phyloP scores from a whole-genome alignment of 176 grass and related monocot genomes.

The Olyra latifolia region DNA sequence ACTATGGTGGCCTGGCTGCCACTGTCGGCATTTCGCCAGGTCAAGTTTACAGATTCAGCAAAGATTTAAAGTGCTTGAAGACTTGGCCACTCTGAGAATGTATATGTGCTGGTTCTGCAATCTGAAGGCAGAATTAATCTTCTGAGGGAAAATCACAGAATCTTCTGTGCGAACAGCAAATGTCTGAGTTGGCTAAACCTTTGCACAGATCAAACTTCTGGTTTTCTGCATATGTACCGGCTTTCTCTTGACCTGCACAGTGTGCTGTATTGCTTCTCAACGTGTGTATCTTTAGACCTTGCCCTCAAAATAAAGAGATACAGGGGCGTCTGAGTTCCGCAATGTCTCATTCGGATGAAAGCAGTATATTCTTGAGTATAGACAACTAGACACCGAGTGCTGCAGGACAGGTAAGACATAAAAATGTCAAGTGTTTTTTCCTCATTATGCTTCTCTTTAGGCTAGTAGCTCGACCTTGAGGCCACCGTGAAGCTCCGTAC shows the following conservation, averaged over 20 bases:
- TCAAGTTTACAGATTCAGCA: constrained; percentile 57
- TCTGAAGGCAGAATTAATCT: background rate
- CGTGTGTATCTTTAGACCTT: background rate
- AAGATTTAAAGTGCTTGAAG: constrained; percentile 69
- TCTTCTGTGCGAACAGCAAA: background rate
- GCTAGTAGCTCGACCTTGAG: too few relatives aligned
- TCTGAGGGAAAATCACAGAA: background rate
- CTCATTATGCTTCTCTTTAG: too few relatives aligned
- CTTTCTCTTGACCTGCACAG: background rate
- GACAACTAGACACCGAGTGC: too few relatives aligned
- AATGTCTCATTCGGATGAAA: background rate
- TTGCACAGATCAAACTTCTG: background rate
- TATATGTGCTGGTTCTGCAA: background rate
- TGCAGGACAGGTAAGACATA: too few relatives aligned
- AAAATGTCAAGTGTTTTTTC: too few relatives aligned
- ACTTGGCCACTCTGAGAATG: constrained; percentile 30
- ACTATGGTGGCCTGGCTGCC: constrained; percentile 31
- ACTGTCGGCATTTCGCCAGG: constrained; percentile 28
- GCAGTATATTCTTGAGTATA: background rate
- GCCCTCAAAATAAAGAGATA: background rate
- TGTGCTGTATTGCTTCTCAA: background rate
- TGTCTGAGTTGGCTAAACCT: background rate
- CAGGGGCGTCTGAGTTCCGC: background rate
- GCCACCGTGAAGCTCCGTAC: too few relatives aligned
- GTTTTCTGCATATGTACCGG: background rate